These are phyloP conservation scores for Botrytis paeoniae DNA, from an alignment of 2,329 filamentous ascomycete genomes.

Conservation along the genomic window DNA sequence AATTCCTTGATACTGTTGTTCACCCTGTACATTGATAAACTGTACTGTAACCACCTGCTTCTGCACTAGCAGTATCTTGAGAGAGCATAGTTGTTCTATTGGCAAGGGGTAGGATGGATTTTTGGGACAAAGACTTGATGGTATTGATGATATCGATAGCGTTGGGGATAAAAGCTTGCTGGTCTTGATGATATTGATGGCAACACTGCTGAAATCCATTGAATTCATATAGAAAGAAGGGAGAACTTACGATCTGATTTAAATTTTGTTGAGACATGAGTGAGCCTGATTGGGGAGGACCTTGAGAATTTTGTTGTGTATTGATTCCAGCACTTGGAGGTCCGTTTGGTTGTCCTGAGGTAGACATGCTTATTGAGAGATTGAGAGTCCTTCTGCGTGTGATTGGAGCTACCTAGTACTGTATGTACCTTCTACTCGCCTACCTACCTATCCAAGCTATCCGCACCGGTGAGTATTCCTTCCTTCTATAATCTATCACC, in stretches of 20 bases:
- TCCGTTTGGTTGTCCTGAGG: constrained; percentile 46
- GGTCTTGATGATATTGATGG: background rate
- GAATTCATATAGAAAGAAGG: background rate
- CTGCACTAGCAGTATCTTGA: background rate
- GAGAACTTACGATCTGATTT: constrained; percentile 84
- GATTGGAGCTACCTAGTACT: background rate
- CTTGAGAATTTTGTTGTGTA: constrained; percentile 46
- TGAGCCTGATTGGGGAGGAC: constrained; percentile 46
- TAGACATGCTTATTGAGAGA: constrained; percentile 33
- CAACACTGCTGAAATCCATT: background rate
- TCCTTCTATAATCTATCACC: background rate
- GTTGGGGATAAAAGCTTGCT: background rate
- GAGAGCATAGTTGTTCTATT: background rate
- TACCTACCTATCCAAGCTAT: background rate
- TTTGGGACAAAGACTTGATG: background rate
- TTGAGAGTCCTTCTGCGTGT: background rate
- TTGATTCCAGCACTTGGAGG: constrained; percentile 43
- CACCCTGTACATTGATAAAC: background rate
- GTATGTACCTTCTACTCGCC: background rate
- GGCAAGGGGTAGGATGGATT: background rate
- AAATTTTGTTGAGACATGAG: constrained; percentile 81
- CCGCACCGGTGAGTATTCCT: background rate
- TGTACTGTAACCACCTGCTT: background rate
- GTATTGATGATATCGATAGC: background rate
- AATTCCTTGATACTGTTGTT: background rate